Base-by-base conservation (phyloP, 768 basidiomycete species). In the Mycena vitilis region DNA sequence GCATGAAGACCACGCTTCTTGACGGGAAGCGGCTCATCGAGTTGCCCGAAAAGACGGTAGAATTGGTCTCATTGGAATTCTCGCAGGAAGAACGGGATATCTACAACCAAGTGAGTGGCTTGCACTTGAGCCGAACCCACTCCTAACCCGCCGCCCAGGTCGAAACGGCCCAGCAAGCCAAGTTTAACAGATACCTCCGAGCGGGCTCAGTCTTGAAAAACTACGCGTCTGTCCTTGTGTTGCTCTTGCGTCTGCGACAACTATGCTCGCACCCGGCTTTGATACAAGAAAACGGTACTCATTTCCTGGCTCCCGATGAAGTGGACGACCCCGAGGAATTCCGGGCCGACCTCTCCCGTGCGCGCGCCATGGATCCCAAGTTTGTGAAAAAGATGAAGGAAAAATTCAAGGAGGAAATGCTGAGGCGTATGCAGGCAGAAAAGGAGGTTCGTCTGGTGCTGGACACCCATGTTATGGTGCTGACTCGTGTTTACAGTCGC, bases 181-280 rank as follows among this genome's bases (percentile, higher is more conserved):
- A 79, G 36, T 92, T 94, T 81, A 93, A 92, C 73, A 80, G 85
- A 22, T 91, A 81, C 76, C 78, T 90, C 11, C 77, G 80, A 7
- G 87, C 83, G 6, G 90, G 91, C 1, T 91, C 91, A 0, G 90
- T 93, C 13, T 78, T 93, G 45, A 93, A 93, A 74, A 88, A 91
- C 71, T 89, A 89, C 68, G 81, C 83, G 48, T 85, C 87, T 74
- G 87, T 88, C 54, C 76, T 86, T 7, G 84, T 86, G 9, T 69
- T 86, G 8, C 74, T 86, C 18, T 75, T 86, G 4, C 84, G 91
- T 13, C 82, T 94, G 1, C 85, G 91, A 12, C 91, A 92, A 73
- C 78, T 91, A 44, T 91, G 90, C 73, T 86, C 87, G 44, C 91
- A 92, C 75, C 89, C 92, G 2, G 85, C 83, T 16, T 81, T 93